phyloP scores from a whole-genome alignment of 345 rosid genomes.

The Fremontodendron californicum region DNA sequence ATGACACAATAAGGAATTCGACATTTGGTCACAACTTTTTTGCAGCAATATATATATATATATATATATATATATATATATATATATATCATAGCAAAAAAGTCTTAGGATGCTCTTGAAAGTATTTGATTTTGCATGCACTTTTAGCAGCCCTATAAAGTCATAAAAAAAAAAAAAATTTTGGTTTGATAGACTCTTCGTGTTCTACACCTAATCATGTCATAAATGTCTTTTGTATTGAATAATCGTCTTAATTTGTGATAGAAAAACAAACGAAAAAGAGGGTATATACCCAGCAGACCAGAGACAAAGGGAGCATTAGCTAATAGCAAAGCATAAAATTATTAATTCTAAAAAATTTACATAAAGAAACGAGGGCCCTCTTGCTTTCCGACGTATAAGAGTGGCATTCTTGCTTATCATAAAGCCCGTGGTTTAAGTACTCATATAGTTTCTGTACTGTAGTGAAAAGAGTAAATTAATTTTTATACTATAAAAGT shows the following conservation, averaged over 20 bases:
- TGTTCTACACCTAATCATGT: no score
- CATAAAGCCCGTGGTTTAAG: no score
- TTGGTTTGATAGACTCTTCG: no score
- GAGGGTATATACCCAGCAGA: not conserved
- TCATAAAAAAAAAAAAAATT: not conserved
- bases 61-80: no score
- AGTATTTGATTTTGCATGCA: not conserved
- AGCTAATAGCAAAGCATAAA: not conserved
- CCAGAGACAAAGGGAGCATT: not conserved
- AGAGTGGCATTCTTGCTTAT: not conserved
- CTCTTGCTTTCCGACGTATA: not conserved
- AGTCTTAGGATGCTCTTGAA: not conserved
- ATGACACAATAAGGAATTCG: no score
- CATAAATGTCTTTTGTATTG: not conserved
- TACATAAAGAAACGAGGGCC: not conserved
- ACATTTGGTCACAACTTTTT: no score
- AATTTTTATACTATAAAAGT: no score
- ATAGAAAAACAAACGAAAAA: not conserved
- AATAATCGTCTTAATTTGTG: not conserved
- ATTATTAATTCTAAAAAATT: not conserved
- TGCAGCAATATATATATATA: no score
- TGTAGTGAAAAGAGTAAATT: no score
- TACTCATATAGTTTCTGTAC: no score
- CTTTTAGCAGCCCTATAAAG: not conserved
- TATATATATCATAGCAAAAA: no score